Conservation (phyloP, 768 basidiomycete genomes). For the Russula sp. region DNA sequence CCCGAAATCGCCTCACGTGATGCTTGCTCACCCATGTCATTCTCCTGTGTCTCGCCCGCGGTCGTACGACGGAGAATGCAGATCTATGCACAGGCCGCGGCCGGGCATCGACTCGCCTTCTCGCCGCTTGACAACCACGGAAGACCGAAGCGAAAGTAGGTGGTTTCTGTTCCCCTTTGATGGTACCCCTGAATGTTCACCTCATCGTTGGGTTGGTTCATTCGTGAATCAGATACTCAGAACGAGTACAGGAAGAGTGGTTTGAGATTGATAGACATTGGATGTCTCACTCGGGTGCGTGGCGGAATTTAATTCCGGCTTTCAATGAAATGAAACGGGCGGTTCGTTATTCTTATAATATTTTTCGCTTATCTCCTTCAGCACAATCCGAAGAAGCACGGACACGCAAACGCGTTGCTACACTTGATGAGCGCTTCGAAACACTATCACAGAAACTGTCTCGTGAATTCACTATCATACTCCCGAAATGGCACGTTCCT, state of each 20-base stretch:
- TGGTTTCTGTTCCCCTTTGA: neutral
- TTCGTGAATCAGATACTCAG: conserved; percentile 24
- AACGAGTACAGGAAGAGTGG: conserved; percentile 29
- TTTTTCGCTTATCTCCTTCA: neutral
- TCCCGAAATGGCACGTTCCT: neutral
- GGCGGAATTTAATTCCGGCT: no score
- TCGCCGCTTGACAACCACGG: conserved; percentile 26
- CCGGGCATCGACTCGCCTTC: conserved; percentile 25
- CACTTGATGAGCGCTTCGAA: conserved; percentile 25
- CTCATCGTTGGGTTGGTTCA: no score
- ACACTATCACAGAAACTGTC: conserved; percentile 14
- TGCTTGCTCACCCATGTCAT: conserved; percentile 25
- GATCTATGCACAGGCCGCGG: conserved; percentile 11
- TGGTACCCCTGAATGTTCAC: neutral
- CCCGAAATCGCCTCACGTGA: conserved; percentile 14
- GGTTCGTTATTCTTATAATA: neutral
- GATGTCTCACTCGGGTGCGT: conserved; percentile 25
- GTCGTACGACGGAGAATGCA: conserved; percentile 5
- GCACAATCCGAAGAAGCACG: conserved; percentile 20
- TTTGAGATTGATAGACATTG: conserved; percentile 28
- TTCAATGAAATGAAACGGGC: no score
- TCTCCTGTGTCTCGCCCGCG: conserved; percentile 24
- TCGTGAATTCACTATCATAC: neutral
- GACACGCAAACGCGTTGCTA: neutral
- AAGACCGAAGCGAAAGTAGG: conserved; percentile 28